These are phyloP conservation scores for Chlorophyllum brunneum DNA, from an alignment of 768 basidiomycete genomes.

Conservation along the genomic window DNA sequence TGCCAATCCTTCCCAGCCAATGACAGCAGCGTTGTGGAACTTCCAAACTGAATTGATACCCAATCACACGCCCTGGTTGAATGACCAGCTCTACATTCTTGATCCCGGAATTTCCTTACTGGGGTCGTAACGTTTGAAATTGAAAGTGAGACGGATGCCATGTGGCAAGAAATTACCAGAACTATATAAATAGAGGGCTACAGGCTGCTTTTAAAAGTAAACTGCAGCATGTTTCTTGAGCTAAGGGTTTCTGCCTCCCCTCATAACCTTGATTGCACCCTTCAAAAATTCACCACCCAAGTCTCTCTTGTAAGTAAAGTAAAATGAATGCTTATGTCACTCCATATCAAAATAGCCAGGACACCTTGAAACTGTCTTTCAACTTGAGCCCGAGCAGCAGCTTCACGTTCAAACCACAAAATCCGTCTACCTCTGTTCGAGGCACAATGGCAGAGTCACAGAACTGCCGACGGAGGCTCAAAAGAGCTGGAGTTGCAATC, in stretches of 20 bases:
- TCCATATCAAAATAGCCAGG: not conserved
- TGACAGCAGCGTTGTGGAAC: too few relatives aligned
- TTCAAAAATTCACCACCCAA: not conserved
- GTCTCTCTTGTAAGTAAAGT: not conserved
- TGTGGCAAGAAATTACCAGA: not conserved
- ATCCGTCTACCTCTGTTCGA: not conserved
- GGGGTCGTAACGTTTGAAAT: not conserved
- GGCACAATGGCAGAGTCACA: not conserved
- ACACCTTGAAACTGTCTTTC: not conserved
- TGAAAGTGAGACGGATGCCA: not conserved
- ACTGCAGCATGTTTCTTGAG: too few relatives aligned
- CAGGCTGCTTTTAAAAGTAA: too few relatives aligned
- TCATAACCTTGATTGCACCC: not conserved
- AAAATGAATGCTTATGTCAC: constrained; percentile 1
- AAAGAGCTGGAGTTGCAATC: not conserved
- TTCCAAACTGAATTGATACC: too few relatives aligned
- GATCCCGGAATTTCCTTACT: not conserved
- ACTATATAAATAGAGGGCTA: not conserved
- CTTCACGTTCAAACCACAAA: not conserved
- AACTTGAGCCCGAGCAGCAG: not conserved
- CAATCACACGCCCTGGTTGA: not conserved
- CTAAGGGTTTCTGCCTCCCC: not conserved
- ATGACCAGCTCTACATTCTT: not conserved
- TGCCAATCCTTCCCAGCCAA: too few relatives aligned
- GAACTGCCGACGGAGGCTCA: not conserved